A percentile compares a stretch with the other conserved stretches of the same genome.
Conservation (phyloP, 345 rosid genomes). For the Dovyalis caffra region DNA sequence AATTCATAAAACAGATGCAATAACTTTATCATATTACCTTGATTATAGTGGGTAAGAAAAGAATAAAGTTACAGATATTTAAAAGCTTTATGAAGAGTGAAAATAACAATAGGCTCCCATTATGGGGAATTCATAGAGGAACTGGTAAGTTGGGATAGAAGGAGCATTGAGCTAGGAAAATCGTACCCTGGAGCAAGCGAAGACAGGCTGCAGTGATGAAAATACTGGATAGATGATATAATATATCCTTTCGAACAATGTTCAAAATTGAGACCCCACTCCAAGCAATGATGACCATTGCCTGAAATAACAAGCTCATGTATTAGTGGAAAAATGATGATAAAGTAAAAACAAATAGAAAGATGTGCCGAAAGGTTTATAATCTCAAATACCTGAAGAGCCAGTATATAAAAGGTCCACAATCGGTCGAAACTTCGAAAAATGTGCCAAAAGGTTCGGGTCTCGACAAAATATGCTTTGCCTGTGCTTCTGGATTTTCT, state of each 20-base stretch:
- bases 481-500: constrained; percentile 66
- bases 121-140: background rate
- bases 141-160: background rate
- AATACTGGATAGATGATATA: constrained; percentile 76
- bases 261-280: constrained; percentile 53
- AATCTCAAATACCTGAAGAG: constrained; percentile 62
- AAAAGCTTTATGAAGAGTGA: too few relatives aligned
- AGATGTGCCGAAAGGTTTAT: constrained; percentile 4
- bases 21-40: background rate
- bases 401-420: constrained; percentile 90
- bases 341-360: background rate
- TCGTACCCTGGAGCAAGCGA: constrained; percentile 83
- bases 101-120: background rate
- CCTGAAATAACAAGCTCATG: constrained; percentile 46
- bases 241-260: constrained; percentile 55
- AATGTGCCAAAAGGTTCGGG: constrained; percentile 93
- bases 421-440: constrained; percentile 90
- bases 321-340: constrained; percentile 7
- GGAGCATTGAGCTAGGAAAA: constrained; percentile 10
- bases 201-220: constrained; percentile 94
- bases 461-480: constrained; percentile 89
- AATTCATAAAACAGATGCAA: background rate
- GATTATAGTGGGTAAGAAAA: background rate
- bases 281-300: constrained; percentile 81
- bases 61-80: background rate